Evolutionary conservation across 1,284 basidiomycete genomes (phyloP).

Genomic region (Naganishia sp.): DNA sequence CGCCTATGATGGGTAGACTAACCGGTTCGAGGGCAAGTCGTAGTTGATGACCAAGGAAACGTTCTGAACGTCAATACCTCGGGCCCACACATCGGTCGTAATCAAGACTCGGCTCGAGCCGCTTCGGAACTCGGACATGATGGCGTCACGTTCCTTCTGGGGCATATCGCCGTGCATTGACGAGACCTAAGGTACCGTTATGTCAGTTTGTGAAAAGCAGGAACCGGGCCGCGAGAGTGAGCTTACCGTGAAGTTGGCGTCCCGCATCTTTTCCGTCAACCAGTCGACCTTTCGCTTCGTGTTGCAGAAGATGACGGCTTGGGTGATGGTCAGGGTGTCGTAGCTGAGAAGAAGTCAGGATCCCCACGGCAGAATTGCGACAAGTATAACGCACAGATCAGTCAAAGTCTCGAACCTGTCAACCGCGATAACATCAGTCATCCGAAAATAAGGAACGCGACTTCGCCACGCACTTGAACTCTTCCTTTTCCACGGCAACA

Average conservation of each 20-base stretch:
- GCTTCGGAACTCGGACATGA: conserved; percentile 97
- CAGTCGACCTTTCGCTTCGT: conserved; percentile 99
- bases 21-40: conserved; percentile 73
- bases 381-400: conserved; percentile 11
- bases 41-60: conserved; percentile 99
- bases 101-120: conserved; percentile 93
- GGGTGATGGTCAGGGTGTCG: conserved; percentile 82
- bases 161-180: conserved; percentile 92
- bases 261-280: conserved; percentile 98
- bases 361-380: background rate
- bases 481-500: conserved; percentile 93
- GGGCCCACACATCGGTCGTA: conserved; percentile 97
- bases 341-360: background rate
- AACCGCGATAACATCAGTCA: background rate
- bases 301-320: conserved; percentile 99
- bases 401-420: conserved; percentile 20
- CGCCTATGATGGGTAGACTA: conserved; percentile 40
- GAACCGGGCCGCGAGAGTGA: conserved; percentile 64
- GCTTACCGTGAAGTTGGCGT: conserved; percentile 93
- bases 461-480: conserved; percentile 15
- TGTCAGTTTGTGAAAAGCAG: background rate
- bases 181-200: conserved; percentile 7
- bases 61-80: conserved; percentile 98
- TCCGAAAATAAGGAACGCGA: background rate
- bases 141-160: conserved; percentile 96